Evolutionary conservation across 2,329 filamentous ascomycete genomes (phyloP), one percentile per base, ranked within the genome.

Genomic region (Conoideocrella luteorostrata): DNA sequence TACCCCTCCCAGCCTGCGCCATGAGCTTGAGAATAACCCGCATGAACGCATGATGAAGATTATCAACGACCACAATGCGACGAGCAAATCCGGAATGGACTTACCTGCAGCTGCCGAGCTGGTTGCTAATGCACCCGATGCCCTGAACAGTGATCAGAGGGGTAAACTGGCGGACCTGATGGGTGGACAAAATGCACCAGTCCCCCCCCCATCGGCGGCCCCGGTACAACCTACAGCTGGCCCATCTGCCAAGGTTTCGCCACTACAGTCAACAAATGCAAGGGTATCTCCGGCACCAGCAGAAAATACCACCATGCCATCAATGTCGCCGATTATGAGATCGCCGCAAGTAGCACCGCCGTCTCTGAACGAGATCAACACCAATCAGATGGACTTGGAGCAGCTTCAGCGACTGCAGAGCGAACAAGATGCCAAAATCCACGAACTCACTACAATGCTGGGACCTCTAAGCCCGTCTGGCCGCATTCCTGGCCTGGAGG

Each of bases 401-500:
- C 76, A 85, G 23, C 72, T 97, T 2, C 80, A 87, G 50, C 83
- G 82, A 34, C 71, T 95, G 55, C 87, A 94, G 58, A 78, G 80
- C 20, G 82, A 91, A 47, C 89, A 95, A 56, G 82, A 85, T 47
- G 75, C 75, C 38, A 84, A 86, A 39, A 84, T 96, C 1, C 79
- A 86, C 48, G 80, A 86, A 46, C 71, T 96, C 9, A 81, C 81
- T 41, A 81, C 79, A 44, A 69, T 88, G 13, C 74, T 96, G 7
- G 82, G 86, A 6, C 89, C 89, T 0, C 72, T 95, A 11, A 90
- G 84, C 55, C 89, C 89, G 0, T 86, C 80, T 1, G 88, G 88
- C 4, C 76, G 78, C 13, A 86, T 95, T 28, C 86, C 88, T 1
- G 86, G 86, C 4, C 62, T 93, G 2, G 69, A 69, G 21, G 71